A percentile compares a stretch with the other conserved stretches of the same genome.
Evolutionary conservation across 2,329 filamentous ascomycete genomes (phyloP).

Genomic region (Aspergillus amoenus): DNA sequence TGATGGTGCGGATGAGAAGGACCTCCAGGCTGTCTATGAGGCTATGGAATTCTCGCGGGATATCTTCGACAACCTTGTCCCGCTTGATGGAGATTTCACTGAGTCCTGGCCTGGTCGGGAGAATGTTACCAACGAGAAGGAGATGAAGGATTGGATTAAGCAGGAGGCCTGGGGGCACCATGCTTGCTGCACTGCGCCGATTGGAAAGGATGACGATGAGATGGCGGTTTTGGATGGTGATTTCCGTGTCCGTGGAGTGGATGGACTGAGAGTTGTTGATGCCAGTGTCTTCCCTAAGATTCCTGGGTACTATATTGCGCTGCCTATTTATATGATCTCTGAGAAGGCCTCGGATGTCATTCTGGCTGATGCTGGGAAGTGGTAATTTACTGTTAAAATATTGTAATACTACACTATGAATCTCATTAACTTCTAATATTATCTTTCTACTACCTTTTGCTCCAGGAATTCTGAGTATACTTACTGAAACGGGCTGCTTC

Average conservation of each 20-base stretch:
- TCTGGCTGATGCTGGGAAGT: slow-evolving; percentile 17
- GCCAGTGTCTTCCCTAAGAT: slow-evolving; percentile 58
- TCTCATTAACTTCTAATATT: too few species aligned
- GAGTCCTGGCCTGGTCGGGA: slow-evolving; percentile 43
- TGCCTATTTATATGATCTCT: slow-evolving; percentile 56
- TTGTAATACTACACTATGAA: too few species aligned
- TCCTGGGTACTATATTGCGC: slow-evolving; percentile 54
- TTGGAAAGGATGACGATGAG: slow-evolving; percentile 54
- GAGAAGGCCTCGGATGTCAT: slow-evolving; percentile 65
- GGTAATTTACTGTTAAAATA: not conserved
- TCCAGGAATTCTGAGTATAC: too few species aligned
- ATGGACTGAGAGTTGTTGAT: slow-evolving; percentile 61
- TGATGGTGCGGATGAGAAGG: slow-evolving; percentile 45
- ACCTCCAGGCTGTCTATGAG: slow-evolving; percentile 56
- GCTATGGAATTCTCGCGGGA: slow-evolving; percentile 54
- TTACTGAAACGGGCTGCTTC: too few species aligned
- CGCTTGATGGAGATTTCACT: slow-evolving; percentile 36
- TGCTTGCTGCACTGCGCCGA: slow-evolving; percentile 55
- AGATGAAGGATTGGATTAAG: slow-evolving; percentile 50
- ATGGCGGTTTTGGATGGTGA: slow-evolving; percentile 57
- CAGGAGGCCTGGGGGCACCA: slow-evolving; percentile 59
- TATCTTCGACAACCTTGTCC: slow-evolving; percentile 41
- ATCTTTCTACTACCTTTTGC: too few species aligned
- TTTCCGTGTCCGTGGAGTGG: slow-evolving; percentile 58
- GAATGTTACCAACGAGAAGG: slow-evolving; percentile 41